Base-by-base conservation (phyloP, 2,329 filamentous ascomycete species). In the Gaeumannomyces tritici region DNA sequence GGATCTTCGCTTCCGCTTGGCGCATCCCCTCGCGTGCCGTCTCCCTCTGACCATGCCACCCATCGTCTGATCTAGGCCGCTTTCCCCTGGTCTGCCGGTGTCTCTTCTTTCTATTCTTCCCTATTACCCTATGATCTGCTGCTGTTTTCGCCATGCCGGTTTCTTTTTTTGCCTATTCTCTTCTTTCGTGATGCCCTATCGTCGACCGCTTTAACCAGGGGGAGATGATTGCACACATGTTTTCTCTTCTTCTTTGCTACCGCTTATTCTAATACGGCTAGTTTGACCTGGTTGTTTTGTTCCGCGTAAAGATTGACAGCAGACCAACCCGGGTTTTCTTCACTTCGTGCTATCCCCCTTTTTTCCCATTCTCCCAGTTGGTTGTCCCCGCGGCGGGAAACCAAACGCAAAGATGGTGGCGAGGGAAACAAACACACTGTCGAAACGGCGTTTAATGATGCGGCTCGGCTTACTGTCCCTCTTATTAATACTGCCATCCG, bases 101-200 rank as follows among this genome's bases (percentile, higher is more conserved):
- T n/a, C 42, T n/a, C 42, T 56, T 63, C 4, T 64, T 31, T 63
- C 61, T 59, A 59, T n/a, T 63, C 60, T 57, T 60, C 64, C 59
- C 62, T 51, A 63, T 57, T 65, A 61, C 64, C 57, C 60, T 63
- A 62, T 66, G 62, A 65, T 63, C 58, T 66, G 63, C 58, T 66
- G 63, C 62, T 67, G 66, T 66, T 64, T 67, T 67, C 62, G 67
- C 66, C 64, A 67, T 68, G 64, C 64, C 65, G 29, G 15, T 62
- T 59, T 42, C 42, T 59, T 57, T 65, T 62, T 63, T 60, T 60
- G 55, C 62, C 57, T 35, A 35, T 54, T 28, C 13, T 59, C 55
- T 66, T 68, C 63, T 68, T 66, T 65, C 69, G 67, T 65, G 68
- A 69, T 68, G 61, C 63, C 60, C 59, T 29, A 65, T 57, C 57